Base-by-base conservation (phyloP, 169 alveolate species). In the Plasmodium ovale region DNA sequence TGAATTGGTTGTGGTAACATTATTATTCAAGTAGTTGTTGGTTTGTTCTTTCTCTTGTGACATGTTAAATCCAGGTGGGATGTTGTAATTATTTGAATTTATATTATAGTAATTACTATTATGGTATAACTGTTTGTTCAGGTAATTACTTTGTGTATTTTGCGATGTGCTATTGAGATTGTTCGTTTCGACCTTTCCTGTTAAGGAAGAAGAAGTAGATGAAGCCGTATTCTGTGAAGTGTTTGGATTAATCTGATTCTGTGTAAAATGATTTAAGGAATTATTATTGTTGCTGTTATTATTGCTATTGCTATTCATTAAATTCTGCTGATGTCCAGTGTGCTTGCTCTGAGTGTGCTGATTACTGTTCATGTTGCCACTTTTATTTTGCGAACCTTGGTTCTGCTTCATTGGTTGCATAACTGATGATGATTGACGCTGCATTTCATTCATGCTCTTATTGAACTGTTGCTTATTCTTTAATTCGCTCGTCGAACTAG, bases 41-140 rank as follows among this genome's bases (percentile, higher is more conserved):
- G 29, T 82, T 59, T 68, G 82, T 67, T 82, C 90, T 71, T 82
- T 82, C 10, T 82, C 90, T 42, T 82, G 90, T 29, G 90, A 37
- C 54, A 82, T 67, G 21, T 65, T 67, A 59, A 67, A 82, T 23
- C 90, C 90, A 25, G 90, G 82, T 9, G 90, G 84, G 1, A 67
- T 82, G 3, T 42, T 82, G 31, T 42, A 82, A 33, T 56, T 82
- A 33, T 68, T 68, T 25, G 90, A 82, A 51, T 82, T 82, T 23
- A 59, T 29, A 44, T 82, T 82, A 67, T 67, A 64, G 35, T 64
- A 67, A 44, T 51, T 82, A 44, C 72, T 59, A 67, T 68, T 82
- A 42, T 82, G 82, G 29, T 82, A 67, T 16, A 67, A 44, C 31
- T 82, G 82, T 53, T 68, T 68, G 37, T 47, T 82, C 53, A 82